Evolutionary conservation across 202 grass and related monocot genomes (phyloP), one percentile per base, ranked within the genome.

Genomic region (Elaeis oleifera): DNA sequence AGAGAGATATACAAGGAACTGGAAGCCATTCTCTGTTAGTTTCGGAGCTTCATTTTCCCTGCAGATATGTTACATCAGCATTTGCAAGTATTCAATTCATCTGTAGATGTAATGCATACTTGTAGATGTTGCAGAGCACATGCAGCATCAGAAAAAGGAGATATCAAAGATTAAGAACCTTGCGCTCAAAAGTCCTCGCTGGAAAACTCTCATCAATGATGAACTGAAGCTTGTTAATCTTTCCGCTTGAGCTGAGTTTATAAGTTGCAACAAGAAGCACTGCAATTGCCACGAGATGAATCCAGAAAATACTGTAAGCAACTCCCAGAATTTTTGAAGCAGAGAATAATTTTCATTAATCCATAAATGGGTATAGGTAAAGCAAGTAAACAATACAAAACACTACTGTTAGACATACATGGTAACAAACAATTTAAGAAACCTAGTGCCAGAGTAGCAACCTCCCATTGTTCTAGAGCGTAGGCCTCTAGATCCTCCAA

Each of bases 1-100:
- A 65, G 51, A 8, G 66, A 39, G n/a, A 58, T 84, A 31, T 29
- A 91, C 84, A 61, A 96, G 84, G 68, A 91, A 97, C 27, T 97
- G 87, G 79, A 97, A 91, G 56, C 92, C 92, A 67, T 91, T 97
- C 77, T 97, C 92, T 31, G 81, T 86, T 76, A 97, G 81, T 65
- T 82, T 97, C 52, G 81, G 72, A 83, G 84, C 68, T 76, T 91
- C 92, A 77, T 77, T 72, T 32, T 97, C 87, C 77, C 92, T 97
- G 73, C 54, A 76, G 71, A 76, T 50, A 74, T 74, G 68, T 13
- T 39, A 53, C 72, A 76, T 73, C 19, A 76, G 67, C 29, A 70
- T 54, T 59, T 50, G 25, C 56, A 67, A 39, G 9, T 61, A 16
- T 22, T 20, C 23, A 32, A 16, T 71, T 74, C 27, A 44, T 13